These are phyloP conservation scores for Hypoxylon sp. DNA, from an alignment of 2,329 filamentous ascomycete species.

Conservation along the genomic window DNA sequence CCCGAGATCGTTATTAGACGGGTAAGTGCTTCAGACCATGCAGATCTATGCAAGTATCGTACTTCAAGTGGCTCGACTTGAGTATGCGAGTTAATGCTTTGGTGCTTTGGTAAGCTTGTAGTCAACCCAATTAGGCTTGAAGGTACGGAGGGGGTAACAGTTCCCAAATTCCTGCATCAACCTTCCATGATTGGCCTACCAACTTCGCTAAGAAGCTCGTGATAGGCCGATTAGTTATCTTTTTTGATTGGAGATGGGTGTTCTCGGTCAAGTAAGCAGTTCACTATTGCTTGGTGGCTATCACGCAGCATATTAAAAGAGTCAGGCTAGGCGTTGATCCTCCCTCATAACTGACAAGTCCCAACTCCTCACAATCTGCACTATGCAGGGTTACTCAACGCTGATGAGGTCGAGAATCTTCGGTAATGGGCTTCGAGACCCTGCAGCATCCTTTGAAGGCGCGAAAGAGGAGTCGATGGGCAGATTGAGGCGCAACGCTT, in stretches of 20 bases:
- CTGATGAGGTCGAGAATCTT: conserved; percentile 40
- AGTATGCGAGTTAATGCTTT: conserved; percentile 16
- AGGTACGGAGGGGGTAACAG: conserved; percentile 18
- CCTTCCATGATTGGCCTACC: conserved; percentile 20
- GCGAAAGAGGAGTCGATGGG: conserved; percentile 43
- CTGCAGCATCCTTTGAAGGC: conserved; percentile 28
- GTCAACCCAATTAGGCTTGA: conserved; percentile 14
- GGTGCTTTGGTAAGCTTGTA: conserved; percentile 13
- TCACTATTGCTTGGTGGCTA: conserved; percentile 21
- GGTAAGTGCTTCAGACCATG: conserved; percentile 15
- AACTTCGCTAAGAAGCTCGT: conserved; percentile 11
- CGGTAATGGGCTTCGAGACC: conserved; percentile 33
- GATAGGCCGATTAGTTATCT: conserved; percentile 37
- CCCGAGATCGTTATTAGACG: conserved; percentile 31
- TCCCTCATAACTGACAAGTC: conserved; percentile 21
- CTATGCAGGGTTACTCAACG: conserved; percentile 31
- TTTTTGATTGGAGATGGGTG: conserved; percentile 35
- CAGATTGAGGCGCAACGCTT: conserved; percentile 41
- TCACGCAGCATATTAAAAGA: conserved; percentile 41
- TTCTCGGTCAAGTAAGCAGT: conserved; percentile 37
- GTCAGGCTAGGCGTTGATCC: conserved; percentile 37
- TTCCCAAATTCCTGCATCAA: conserved; percentile 18
- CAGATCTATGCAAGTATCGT: conserved; percentile 17
- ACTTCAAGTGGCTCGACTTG: conserved; percentile 29
- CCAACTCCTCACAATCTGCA: conserved; percentile 18